Evolutionary conservation across 768 basidiomycete genomes (phyloP).

Genomic region (Pleurotus ostreatus): DNA sequence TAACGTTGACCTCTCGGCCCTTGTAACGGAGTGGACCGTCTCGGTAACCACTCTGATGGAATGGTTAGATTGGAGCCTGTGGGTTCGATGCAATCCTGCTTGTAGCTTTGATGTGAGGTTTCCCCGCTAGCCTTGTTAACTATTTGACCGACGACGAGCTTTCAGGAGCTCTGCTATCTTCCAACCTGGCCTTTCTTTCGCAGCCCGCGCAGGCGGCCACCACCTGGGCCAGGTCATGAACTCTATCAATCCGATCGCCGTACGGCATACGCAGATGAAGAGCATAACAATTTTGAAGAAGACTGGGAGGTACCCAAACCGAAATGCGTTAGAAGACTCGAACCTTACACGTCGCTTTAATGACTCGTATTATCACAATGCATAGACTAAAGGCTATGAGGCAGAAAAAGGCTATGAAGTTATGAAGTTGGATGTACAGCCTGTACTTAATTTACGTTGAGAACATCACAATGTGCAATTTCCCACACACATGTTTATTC

Average conservation of each 20-base stretch:
- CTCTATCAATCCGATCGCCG: not conserved
- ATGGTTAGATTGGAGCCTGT: constrained; percentile 52
- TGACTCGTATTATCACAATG: not conserved
- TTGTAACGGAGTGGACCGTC: constrained; percentile 28
- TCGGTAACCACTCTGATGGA: constrained; percentile 33
- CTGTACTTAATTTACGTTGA: no score
- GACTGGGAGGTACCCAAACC: constrained; percentile 5
- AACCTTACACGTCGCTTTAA: not conserved
- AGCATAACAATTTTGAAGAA: not conserved
- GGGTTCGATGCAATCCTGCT: constrained; percentile 43
- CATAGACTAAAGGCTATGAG: no score
- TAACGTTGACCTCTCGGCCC: not conserved
- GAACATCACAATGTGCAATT: not conserved
- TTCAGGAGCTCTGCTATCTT: constrained; percentile 38
- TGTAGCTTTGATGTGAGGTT: constrained; percentile 41
- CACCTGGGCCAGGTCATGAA: not conserved
- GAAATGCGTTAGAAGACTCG: constrained; percentile 1
- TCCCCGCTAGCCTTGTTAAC: not conserved
- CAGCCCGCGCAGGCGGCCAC: not conserved
- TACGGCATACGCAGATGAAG: not conserved
- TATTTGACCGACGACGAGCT: not conserved
- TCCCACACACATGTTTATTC: not conserved
- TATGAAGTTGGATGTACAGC: no score
- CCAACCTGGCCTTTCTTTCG: constrained; percentile 39
- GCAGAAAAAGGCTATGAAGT: no score